phyloP scores from a whole-genome alignment of 1,139 yeast genomes.

The Geotrichum restrictum region DNA sequence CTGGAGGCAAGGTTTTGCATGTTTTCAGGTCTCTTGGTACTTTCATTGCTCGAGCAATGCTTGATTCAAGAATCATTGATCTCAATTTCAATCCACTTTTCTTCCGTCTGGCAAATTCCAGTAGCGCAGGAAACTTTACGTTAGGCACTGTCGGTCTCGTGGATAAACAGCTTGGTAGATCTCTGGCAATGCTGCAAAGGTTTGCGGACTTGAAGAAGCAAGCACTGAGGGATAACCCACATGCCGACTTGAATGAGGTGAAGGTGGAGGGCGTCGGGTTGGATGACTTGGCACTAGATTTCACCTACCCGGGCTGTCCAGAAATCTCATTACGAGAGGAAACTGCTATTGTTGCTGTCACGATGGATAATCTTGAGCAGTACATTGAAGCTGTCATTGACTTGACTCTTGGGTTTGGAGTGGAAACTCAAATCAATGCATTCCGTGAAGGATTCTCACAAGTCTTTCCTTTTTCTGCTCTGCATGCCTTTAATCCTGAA shows the following conservation, averaged over 20 bases:
- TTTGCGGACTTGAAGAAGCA: constrained; percentile 37
- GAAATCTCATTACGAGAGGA: constrained; percentile 53
- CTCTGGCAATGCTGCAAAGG: constrained; percentile 52
- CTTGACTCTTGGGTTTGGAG: constrained; percentile 60
- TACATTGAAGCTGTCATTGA: constrained; percentile 62
- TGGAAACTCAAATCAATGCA: constrained; percentile 58
- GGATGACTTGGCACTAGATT: constrained; percentile 57
- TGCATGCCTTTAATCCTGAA: constrained; percentile 64
- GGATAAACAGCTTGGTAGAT: constrained; percentile 60
- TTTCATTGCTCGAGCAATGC: constrained; percentile 78
- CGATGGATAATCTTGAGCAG: constrained; percentile 50
- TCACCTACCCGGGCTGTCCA: constrained; percentile 75
- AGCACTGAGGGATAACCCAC: constrained; percentile 21
- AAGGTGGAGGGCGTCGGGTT: constrained; percentile 45
- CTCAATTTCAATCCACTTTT: constrained; percentile 71
- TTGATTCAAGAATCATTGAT: constrained; percentile 84
- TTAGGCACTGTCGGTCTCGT: constrained; percentile 46
- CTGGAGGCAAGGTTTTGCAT: constrained; percentile 46
- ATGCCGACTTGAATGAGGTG: constrained; percentile 31
- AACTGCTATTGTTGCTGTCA: constrained; percentile 54
- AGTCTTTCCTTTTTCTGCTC: constrained; percentile 75
- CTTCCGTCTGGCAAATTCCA: constrained; percentile 41
- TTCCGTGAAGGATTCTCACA: constrained; percentile 79
- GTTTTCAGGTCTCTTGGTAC: constrained; percentile 70
- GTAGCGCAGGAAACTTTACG: constrained; percentile 11